These are phyloP conservation scores for Syzygium grande DNA, from an alignment of 345 rosid genomes.

Conservation along the genomic window DNA sequence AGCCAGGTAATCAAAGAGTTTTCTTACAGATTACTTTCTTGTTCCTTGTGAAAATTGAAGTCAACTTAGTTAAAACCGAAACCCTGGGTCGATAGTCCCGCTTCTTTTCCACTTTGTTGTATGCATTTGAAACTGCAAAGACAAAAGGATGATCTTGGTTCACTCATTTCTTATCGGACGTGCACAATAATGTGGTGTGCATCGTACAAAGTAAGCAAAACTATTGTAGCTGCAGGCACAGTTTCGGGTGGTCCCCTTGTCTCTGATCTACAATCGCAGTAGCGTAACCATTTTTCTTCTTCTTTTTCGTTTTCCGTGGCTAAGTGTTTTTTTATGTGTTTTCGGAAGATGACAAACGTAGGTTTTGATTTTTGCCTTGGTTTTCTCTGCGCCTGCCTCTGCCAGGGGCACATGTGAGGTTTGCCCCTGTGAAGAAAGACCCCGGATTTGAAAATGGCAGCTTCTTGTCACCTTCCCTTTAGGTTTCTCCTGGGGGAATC, in stretches of 20 bases:
- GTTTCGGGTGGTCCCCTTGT: constrained; percentile 8
- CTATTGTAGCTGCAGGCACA: background rate
- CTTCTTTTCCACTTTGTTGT: too few species aligned
- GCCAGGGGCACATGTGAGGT: constrained; percentile 48
- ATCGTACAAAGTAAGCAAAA: background rate
- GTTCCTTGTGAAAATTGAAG: too few species aligned
- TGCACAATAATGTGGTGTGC: background rate
- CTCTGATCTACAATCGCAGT: background rate
- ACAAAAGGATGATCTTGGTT: background rate
- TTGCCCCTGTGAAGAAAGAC: background rate
- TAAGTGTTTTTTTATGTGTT: background rate
- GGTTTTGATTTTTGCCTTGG: background rate
- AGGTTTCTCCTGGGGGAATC: constrained; percentile 9
- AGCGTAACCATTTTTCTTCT: too few species aligned
- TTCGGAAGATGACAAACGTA: background rate
- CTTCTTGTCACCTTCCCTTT: constrained; percentile 34
- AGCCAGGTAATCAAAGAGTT: constrained; percentile 40
- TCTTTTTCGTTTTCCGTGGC: background rate
- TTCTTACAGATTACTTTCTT: too few species aligned
- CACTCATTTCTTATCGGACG: background rate
- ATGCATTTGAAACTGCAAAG: background rate
- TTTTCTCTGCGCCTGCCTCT: constrained; percentile 23
- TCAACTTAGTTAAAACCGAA: too few species aligned
- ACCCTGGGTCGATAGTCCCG: too few species aligned
- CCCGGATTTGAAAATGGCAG: background rate